These are phyloP conservation scores for Oryza brachyantha DNA, from an alignment of 176 grass and related monocot species.

Conservation along the genomic window DNA sequence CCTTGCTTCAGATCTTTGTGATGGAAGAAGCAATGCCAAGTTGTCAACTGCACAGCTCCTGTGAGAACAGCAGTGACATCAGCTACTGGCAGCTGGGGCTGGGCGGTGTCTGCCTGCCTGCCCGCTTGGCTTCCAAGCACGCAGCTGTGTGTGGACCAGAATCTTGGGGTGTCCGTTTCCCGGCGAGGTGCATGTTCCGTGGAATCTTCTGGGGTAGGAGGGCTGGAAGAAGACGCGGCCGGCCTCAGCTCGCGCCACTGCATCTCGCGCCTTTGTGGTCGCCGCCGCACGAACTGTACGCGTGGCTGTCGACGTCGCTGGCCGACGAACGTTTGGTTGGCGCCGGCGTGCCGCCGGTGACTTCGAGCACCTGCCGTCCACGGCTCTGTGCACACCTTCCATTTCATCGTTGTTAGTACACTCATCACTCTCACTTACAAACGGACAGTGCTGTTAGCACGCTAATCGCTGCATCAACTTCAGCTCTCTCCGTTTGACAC, in stretches of 20 bases:
- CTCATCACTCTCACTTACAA: background rate
- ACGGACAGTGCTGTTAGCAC: background rate
- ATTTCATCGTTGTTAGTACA: background rate
- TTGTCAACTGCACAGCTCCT: background rate
- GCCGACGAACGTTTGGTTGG: conserved; percentile 1
- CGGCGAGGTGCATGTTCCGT: conserved; percentile 8
- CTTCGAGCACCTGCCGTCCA: background rate
- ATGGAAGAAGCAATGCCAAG: conserved; percentile 28
- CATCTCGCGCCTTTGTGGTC: background rate
- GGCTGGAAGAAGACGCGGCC: background rate
- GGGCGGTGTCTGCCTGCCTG: background rate
- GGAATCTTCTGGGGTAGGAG: conserved; percentile 20
- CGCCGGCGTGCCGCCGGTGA: background rate
- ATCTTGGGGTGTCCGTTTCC: background rate
- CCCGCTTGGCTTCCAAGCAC: background rate
- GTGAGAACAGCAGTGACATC: conserved; percentile 32
- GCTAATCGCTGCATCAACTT: background rate
- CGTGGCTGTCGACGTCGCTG: background rate
- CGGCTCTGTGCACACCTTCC: background rate
- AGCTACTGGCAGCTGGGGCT: conserved; percentile 2
- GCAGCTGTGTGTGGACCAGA: conserved; percentile 14
- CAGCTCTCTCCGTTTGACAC: background rate
- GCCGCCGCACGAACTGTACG: conserved; percentile 2
- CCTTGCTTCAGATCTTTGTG: background rate
- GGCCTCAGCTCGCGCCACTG: background rate